Percentiles rank a stretch among this genome's conserved stretches.
Conservation (phyloP, 257 asterid genomes). For the Schizonepeta tenuifolia region DNA sequence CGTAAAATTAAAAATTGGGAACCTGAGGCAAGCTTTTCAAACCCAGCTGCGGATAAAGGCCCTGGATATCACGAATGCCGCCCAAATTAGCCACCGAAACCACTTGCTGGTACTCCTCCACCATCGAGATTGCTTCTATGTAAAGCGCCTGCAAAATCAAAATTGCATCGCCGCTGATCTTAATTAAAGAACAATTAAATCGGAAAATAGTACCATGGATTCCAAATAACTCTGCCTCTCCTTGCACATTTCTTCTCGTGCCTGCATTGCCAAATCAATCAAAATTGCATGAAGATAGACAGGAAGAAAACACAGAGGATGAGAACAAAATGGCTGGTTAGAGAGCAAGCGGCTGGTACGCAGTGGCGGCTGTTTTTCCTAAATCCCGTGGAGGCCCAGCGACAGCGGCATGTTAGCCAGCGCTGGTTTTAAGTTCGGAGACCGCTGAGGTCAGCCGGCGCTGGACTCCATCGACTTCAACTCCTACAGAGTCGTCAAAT, state of each 20-base stretch:
- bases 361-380: too few relatives aligned
- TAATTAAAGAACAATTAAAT: not conserved
- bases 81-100: slow-evolving; percentile 72
- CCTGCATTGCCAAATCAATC: slow-evolving; percentile 56
- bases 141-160: slow-evolving; percentile 82
- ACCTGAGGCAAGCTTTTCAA: slow-evolving; percentile 88
- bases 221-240: slow-evolving; percentile 97
- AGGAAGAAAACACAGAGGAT: too few relatives aligned
- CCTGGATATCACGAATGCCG: slow-evolving; percentile 76
- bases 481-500: too few relatives aligned
- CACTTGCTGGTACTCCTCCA: slow-evolving; percentile 95
- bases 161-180: slow-evolving; percentile 18
- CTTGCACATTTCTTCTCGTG: slow-evolving; percentile 93
- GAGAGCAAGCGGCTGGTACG: too few relatives aligned
- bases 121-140: slow-evolving; percentile 88
- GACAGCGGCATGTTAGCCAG: too few relatives aligned
- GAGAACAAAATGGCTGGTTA: too few relatives aligned
- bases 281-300: too few relatives aligned
- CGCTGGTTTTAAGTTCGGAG: too few relatives aligned
- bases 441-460: too few relatives aligned
- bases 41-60: slow-evolving; percentile 74
- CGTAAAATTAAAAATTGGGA: not conserved
- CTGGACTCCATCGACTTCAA: too few relatives aligned
- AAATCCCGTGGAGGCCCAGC: too few relatives aligned
- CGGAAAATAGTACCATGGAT: slow-evolving; percentile 57